A percentile compares a stretch with the other conserved stretches of the same genome.
Evolutionary conservation across 495 filamentous ascomycete species (phyloP).

Genomic region (Aspergillus steynii): DNA sequence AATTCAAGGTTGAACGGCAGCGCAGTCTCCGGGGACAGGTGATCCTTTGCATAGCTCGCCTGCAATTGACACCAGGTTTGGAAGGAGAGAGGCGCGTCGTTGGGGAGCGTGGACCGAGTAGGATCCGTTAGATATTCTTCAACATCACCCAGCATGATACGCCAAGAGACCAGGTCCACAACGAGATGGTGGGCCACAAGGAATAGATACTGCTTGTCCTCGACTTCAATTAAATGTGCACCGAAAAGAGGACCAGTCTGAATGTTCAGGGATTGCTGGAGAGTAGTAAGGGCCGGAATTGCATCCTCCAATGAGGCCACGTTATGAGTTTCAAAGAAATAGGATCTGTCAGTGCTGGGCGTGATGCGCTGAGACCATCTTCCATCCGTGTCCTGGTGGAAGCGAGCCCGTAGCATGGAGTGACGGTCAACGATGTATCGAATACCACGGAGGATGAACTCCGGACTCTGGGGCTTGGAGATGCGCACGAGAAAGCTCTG

Average conservation of each 20-base stretch:
- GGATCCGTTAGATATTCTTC: constrained; percentile 31
- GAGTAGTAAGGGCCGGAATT: too few species aligned
- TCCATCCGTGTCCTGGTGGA: constrained; percentile 25
- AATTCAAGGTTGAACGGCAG: too few species aligned
- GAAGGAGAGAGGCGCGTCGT: constrained; percentile 22
- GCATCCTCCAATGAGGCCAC: too few species aligned
- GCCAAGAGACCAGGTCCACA: constrained; percentile 61
- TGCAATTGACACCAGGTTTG: constrained; percentile 2
- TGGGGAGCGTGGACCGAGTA: constrained; percentile 33
- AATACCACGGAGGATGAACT: constrained; percentile 45
- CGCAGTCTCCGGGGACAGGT: too few species aligned
- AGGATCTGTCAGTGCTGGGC: neutral
- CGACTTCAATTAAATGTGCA: constrained; percentile 37
- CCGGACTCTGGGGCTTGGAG: constrained; percentile 35
- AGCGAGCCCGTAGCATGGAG: constrained; percentile 63
- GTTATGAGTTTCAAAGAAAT: too few species aligned
- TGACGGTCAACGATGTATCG: constrained; percentile 55
- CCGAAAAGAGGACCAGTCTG: constrained; percentile 46
- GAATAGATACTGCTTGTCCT: constrained; percentile 15
- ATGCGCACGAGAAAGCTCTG: constrained; percentile 59
- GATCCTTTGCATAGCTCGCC: too few species aligned
- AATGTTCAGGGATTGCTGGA: constrained; percentile 17
- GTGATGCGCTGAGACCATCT: constrained; percentile 29
- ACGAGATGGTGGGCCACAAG: constrained; percentile 57
- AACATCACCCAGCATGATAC: constrained; percentile 51